Evolutionary conservation across 2,329 filamentous ascomycete genomes (phyloP).

Genomic region (Xylariaceae sp.): DNA sequence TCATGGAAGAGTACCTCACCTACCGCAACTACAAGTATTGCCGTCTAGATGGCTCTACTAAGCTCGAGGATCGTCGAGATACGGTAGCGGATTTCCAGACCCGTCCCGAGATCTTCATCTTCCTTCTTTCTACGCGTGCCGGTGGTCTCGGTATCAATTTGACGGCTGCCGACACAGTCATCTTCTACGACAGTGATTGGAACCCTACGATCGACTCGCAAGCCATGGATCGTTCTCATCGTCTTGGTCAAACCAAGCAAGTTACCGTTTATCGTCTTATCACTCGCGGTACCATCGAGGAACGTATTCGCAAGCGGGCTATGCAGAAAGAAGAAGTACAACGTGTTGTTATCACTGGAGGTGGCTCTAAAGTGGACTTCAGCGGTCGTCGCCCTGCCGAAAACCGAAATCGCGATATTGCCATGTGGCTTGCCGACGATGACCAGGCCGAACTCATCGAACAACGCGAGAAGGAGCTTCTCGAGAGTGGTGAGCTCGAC

Average conservation of each 20-base stretch:
- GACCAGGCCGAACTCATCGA: conserved; percentile 94
- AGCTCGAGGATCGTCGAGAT: conserved; percentile 92
- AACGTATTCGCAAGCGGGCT: conserved; percentile 94
- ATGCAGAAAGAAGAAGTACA: conserved; percentile 98
- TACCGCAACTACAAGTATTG: conserved; percentile 99
- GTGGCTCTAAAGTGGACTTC: conserved; percentile 86
- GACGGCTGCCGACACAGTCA: conserved; percentile 94
- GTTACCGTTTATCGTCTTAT: conserved; percentile 98
- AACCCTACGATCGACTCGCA: conserved; percentile 98
- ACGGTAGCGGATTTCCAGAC: conserved; percentile 97
- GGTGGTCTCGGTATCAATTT: conserved; percentile 98
- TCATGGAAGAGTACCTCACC: conserved; percentile 98
- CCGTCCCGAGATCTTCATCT: conserved; percentile 91
- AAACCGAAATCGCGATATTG: conserved; percentile 96
- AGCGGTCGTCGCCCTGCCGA: conserved; percentile 83
- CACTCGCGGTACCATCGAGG: conserved; percentile 93
- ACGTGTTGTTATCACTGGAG: conserved; percentile 91
- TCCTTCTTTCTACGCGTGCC: conserved; percentile 90
- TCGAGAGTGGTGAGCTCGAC: conserved; percentile 65
- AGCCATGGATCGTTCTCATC: conserved; percentile 98
- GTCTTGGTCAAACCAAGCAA: conserved; percentile 90
- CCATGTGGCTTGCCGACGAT: conserved; percentile 97
- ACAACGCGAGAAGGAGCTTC: conserved; percentile 81
- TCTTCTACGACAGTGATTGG: conserved; percentile 99
- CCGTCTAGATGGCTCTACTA: conserved; percentile 92